A percentile compares a stretch with the other conserved stretches of the same genome.
Conservation (phyloP, 2,329 filamentous ascomycete genomes). For the Daldinia sp. region DNA sequence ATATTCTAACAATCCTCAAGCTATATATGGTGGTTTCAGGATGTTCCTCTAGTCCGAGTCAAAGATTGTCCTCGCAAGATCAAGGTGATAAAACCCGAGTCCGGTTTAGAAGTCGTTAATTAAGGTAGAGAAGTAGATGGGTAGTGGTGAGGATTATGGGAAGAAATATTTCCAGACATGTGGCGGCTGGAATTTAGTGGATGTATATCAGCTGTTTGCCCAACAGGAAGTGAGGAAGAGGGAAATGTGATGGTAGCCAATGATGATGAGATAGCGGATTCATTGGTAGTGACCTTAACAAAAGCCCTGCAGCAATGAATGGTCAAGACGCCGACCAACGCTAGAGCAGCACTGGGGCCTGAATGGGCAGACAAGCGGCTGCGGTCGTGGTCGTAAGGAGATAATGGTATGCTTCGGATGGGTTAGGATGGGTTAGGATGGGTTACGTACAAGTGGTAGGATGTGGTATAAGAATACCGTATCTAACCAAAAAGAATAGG, state of each 20-base stretch:
- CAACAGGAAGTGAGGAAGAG: slow-evolving; percentile 40
- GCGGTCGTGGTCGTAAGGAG: slow-evolving; percentile 40
- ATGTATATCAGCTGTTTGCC: slow-evolving; percentile 47
- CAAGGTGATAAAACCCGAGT: slow-evolving; percentile 24
- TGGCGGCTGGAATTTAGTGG: slow-evolving; percentile 43
- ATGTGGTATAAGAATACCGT: slow-evolving; percentile 19
- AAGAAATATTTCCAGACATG: slow-evolving; percentile 40
- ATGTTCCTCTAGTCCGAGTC: slow-evolving; percentile 28
- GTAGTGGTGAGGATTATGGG: slow-evolving; percentile 35
- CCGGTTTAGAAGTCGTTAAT: slow-evolving; percentile 35
- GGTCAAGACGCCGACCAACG: slow-evolving; percentile 48
- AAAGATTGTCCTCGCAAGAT: slow-evolving; percentile 28
- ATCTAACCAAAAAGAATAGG: slow-evolving; percentile 25
- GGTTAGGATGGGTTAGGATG: slow-evolving; percentile 34
- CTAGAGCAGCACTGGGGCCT: slow-evolving; percentile 46
- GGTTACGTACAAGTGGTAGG: slow-evolving; percentile 31
- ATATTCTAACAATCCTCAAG: slow-evolving; percentile 18
- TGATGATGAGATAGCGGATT: slow-evolving; percentile 49
- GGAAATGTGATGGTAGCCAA: slow-evolving; percentile 43
- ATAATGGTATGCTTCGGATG: slow-evolving; percentile 32
- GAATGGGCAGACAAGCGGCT: slow-evolving; percentile 48
- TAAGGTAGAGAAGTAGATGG: slow-evolving; percentile 33
- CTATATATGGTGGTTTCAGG: slow-evolving; percentile 28
- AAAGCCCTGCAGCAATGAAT: slow-evolving; percentile 50
- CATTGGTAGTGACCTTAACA: slow-evolving; percentile 52